A percentile compares a stretch with the other conserved stretches of the same genome.
Conservation (phyloP, 805 yeast genomes). For the Clavispora fructus region DNA sequence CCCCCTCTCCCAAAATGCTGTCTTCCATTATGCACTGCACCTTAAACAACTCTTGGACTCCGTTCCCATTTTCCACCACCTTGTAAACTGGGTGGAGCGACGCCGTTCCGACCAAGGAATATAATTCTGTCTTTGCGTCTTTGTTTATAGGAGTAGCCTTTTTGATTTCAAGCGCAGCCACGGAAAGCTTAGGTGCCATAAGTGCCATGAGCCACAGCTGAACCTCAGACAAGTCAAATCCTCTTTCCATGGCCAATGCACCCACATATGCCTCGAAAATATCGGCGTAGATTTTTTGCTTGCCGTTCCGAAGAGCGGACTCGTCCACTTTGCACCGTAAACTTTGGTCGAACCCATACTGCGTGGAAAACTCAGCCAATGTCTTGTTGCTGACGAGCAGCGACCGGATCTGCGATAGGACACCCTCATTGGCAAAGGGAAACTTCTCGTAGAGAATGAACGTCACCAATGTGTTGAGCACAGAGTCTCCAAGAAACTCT, state of each 20-base stretch:
- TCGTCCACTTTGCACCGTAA: conserved; percentile 49
- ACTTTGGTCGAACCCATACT: conserved; percentile 60
- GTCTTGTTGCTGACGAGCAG: conserved; percentile 68
- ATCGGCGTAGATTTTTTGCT: conserved; percentile 76
- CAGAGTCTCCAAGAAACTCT: conserved; percentile 88
- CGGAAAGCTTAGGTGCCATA: conserved; percentile 40
- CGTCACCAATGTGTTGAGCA: conserved; percentile 69
- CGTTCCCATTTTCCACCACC: conserved; percentile 42
- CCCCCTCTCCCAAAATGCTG: conserved; percentile 67
- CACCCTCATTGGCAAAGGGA: conserved; percentile 77
- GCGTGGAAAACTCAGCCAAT: conserved; percentile 61
- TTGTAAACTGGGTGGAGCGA: conserved; percentile 56
- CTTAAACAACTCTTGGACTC: conserved; percentile 44
- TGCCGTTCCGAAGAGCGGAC: conserved; percentile 43
- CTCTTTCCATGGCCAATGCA: conserved; percentile 62
- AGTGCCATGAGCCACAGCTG: conserved; percentile 53
- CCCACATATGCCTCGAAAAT: conserved; percentile 93
- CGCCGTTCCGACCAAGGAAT: conserved; percentile 76
- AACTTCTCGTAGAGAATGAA: conserved; percentile 58
- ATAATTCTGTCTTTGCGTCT: conserved; percentile 73
- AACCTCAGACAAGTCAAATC: conserved; percentile 42
- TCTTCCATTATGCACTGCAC: conserved; percentile 65
- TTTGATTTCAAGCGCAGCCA: conserved; percentile 28
- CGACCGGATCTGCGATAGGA: conserved; percentile 64
- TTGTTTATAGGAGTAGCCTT: conserved; percentile 41